phyloP scores from a whole-genome alignment of 345 rosid genomes.

The Gossypium australe region DNA sequence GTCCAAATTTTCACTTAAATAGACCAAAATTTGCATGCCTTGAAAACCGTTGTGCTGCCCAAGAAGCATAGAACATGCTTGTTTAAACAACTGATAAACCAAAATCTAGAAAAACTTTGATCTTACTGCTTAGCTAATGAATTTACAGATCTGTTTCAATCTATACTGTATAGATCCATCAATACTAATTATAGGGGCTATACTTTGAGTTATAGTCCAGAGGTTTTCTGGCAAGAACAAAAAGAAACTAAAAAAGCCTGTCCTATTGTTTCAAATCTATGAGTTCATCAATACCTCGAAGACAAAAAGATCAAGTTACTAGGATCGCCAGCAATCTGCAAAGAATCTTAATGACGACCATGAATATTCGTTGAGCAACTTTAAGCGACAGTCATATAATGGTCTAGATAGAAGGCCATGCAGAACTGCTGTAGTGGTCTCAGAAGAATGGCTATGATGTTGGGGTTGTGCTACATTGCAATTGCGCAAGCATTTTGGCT shows the following conservation, averaged over 20 bases:
- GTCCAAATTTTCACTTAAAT: background rate
- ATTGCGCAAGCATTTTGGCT: conserved; percentile 22
- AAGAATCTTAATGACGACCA: background rate
- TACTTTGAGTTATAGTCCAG: too few relatives aligned
- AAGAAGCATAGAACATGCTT: background rate
- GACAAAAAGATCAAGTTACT: background rate
- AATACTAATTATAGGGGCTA: too few relatives aligned
- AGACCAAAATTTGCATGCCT: background rate
- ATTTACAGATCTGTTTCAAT: background rate
- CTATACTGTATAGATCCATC: background rate
- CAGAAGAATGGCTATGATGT: background rate
- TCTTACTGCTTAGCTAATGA: background rate
- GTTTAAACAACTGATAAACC: background rate
- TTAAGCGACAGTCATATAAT: background rate
- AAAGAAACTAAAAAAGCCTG: too few relatives aligned
- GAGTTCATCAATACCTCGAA: background rate
- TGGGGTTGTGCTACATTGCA: background rate
- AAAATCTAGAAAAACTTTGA: background rate
- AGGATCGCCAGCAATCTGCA: background rate
- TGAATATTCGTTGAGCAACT: background rate
- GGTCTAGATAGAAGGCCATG: background rate
- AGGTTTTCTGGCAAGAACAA: too few relatives aligned
- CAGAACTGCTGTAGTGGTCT: background rate
- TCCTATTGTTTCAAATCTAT: background rate
- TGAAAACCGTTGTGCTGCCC: background rate